Base-by-base conservation (phyloP, 2,329 filamentous ascomycete genomes). In the Aureobasidium sp. region DNA sequence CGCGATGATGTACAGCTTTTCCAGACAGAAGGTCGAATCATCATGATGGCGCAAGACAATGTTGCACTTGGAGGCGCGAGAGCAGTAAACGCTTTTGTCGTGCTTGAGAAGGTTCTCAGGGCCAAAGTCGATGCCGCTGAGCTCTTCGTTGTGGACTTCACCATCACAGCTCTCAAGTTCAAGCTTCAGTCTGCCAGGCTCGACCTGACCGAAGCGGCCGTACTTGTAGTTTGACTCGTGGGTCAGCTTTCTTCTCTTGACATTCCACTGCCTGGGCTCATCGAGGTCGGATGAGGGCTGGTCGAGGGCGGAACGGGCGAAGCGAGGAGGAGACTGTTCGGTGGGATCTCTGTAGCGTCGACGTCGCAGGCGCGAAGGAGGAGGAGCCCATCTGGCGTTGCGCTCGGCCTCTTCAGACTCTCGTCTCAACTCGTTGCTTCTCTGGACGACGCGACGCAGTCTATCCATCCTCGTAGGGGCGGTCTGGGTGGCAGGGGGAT, bases 161-260 rank as follows among this genome's bases (percentile, higher is more conserved):
- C 94, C 94, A 77, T 98, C 95, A 75, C 94, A 98, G 82, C 91
- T 96, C 56, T 93, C 87, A 68, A 98, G 90, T 75, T 97, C 93
- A 93, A 98, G 94, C 68, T 87, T 91, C 73, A 98, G 81, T 69
- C 88, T 86, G 4, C 94, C 95, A 0, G 93, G 88, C 67, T 96
- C 92, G 20, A 97, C 92, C 78, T 97, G 95, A 23, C 95, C 95
- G 76, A 91, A 94, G 72, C 90, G 90, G 27, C 95, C 95, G 76
- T 98, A 98, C 68, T 88, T 90, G 75, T 95, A 93, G 69, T 64
- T 72, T 47, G 51, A 56, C 56, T 29, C 56, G 18, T 75, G 74
- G 29, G 81, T 77, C 25, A 82, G 68, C 69, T 81, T 82, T 69
- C 82, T 74, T 13, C 76, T 73, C 69, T 80, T 79, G 13, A 69